Evolutionary conservation across 2,329 filamentous ascomycete genomes (phyloP).

Genomic region (Neofusicoccum laricinum): DNA sequence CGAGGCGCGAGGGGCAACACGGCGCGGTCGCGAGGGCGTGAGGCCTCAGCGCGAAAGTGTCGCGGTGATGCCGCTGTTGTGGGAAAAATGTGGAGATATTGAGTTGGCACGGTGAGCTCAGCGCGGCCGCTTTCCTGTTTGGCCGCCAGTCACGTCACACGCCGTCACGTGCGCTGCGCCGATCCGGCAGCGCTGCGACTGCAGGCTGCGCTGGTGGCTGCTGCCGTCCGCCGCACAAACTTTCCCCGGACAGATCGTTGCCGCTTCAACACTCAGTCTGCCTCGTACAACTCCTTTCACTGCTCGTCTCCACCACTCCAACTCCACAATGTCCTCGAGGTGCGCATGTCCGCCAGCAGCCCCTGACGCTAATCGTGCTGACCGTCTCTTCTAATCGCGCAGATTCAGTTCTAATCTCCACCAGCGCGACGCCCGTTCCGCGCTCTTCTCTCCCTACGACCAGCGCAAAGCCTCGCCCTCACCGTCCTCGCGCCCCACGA

Average conservation of each 20-base stretch:
- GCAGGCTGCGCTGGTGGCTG: background rate
- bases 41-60: background rate
- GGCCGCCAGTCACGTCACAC: constrained; percentile 4
- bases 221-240: constrained; percentile 10
- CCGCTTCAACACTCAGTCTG: constrained; percentile 1
- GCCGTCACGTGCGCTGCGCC: background rate
- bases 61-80: background rate
- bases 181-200: background rate
- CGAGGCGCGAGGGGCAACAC: background rate
- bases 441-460: constrained; percentile 42
- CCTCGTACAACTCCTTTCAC: background rate
- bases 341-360: background rate
- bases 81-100: constrained; percentile 2
- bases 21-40: background rate
- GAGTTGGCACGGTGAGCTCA: background rate
- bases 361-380: background rate
- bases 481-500: constrained; percentile 25
- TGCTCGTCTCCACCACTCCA: background rate
- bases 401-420: constrained; percentile 23
- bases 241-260: constrained; percentile 15
- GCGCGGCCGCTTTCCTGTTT: background rate
- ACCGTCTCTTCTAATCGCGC: background rate
- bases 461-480: constrained; percentile 34
- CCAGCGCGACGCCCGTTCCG: constrained; percentile 29
- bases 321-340: constrained; percentile 14